These are phyloP conservation scores for Trypanosoma mega DNA, from an alignment of 208 protist species.

Conservation along the genomic window DNA sequence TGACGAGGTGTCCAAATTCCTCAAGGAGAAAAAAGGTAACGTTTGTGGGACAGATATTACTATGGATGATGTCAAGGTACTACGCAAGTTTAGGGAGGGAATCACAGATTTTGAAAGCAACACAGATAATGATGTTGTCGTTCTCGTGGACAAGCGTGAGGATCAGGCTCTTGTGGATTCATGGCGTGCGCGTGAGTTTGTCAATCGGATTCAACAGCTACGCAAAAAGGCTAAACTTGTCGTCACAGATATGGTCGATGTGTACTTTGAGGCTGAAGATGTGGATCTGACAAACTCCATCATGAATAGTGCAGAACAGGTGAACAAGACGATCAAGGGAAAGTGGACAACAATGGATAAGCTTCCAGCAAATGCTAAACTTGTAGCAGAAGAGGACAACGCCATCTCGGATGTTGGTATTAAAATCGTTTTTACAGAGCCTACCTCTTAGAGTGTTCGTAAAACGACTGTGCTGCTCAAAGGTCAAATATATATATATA, in stretches of 20 bases:
- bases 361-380: slow-evolving; percentile 48
- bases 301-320: slow-evolving; percentile 55
- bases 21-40: slow-evolving; percentile 39
- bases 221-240: slow-evolving; percentile 94
- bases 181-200: slow-evolving; percentile 93
- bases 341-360: slow-evolving; percentile 70
- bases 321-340: slow-evolving; percentile 71
- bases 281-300: slow-evolving; percentile 75
- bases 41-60: slow-evolving; percentile 71
- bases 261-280: slow-evolving; percentile 82
- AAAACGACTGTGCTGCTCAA: too few relatives aligned
- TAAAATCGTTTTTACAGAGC: slow-evolving; percentile 52
- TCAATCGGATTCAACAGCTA: slow-evolving; percentile 96
- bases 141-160: slow-evolving; percentile 88
- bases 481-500: background rate
- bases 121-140: slow-evolving; percentile 85
- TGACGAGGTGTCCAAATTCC: slow-evolving; percentile 49
- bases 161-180: slow-evolving; percentile 82
- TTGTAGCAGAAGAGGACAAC: slow-evolving; percentile 86
- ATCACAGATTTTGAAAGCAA: slow-evolving; percentile 88
- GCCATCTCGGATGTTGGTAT: slow-evolving; percentile 75
- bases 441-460: slow-evolving; percentile 13
- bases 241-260: slow-evolving; percentile 63
- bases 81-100: slow-evolving; percentile 80
- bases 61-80: slow-evolving; percentile 87